Percentiles rank a stretch among this genome's conserved stretches.
These are phyloP conservation scores for Epicoccum nigrum DNA, from an alignment of 2,329 filamentous ascomycete genomes.

Conservation along the genomic window DNA sequence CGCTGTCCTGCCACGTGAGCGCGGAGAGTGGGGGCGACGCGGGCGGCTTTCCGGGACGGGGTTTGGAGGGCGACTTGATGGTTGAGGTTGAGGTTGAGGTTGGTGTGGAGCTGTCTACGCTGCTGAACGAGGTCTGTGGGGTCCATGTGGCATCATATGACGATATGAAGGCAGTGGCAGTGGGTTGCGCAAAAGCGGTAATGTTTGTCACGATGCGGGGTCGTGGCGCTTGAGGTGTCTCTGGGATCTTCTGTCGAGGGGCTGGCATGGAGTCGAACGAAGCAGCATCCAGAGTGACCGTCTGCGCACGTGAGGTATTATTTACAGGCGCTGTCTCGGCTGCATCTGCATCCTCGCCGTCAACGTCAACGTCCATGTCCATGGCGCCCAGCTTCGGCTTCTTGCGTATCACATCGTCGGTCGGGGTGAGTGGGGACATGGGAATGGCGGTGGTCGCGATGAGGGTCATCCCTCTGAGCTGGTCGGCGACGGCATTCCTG, in stretches of 20 bases:
- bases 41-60: slow-evolving; percentile 33
- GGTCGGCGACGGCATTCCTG: slow-evolving; percentile 45
- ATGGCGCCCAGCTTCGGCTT: slow-evolving; percentile 44
- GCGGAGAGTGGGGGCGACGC: slow-evolving; percentile 41
- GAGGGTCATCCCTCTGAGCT: slow-evolving; percentile 43
- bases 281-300: slow-evolving; percentile 11
- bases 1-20: slow-evolving; percentile 63
- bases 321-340: slow-evolving; percentile 13
- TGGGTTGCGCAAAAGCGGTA: slow-evolving; percentile 39
- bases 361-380: slow-evolving; percentile 29
- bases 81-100: slow-evolving; percentile 8
- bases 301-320: slow-evolving; percentile 1
- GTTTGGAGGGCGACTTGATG: slow-evolving; percentile 21
- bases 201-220: slow-evolving; percentile 43
- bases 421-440: slow-evolving; percentile 44
- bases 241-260: slow-evolving; percentile 32
- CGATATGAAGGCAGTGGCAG: slow-evolving; percentile 33
- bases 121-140: slow-evolving; percentile 13
- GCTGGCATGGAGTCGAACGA: slow-evolving; percentile 6
- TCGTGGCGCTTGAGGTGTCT: slow-evolving; percentile 41
- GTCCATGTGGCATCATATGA: slow-evolving; percentile 14
- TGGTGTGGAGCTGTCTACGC: slow-evolving; percentile 1
- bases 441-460: slow-evolving; percentile 35
- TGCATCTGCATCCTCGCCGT: slow-evolving; percentile 20
- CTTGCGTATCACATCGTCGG: slow-evolving; percentile 43